These are phyloP conservation scores for Diaporthe longicolla DNA, from an alignment of 2,329 filamentous ascomycete genomes.

Conservation along the genomic window DNA sequence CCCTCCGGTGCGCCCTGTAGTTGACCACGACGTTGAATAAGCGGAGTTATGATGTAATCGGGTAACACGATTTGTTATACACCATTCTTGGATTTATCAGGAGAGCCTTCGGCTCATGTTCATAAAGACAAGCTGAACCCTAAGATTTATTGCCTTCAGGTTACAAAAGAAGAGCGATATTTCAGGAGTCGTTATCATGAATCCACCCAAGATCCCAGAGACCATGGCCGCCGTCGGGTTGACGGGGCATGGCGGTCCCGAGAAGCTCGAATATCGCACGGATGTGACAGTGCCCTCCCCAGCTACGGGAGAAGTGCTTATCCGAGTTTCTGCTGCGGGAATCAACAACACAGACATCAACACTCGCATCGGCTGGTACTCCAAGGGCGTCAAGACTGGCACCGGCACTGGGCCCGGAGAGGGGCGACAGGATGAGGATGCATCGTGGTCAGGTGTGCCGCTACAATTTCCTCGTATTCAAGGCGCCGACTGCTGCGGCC, in stretches of 20 bases:
- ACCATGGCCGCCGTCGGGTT: background rate
- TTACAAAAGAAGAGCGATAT: background rate
- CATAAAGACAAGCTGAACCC: too few relatives aligned
- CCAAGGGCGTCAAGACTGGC: background rate
- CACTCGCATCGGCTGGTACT: constrained; percentile 11
- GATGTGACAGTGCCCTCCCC: background rate
- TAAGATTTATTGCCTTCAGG: too few relatives aligned
- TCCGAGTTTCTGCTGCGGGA: background rate
- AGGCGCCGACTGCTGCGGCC: constrained; percentile 1
- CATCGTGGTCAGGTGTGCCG: background rate
- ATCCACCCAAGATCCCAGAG: background rate
- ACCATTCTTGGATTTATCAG: background rate
- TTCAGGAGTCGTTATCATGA: background rate
- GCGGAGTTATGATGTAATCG: background rate
- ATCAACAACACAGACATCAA: constrained; percentile 20
- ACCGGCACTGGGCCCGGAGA: background rate
- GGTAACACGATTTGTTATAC: background rate
- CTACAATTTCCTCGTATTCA: background rate
- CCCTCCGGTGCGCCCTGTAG: background rate
- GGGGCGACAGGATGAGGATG: background rate
- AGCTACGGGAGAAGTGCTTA: background rate
- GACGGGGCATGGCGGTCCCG: constrained; percentile 3
- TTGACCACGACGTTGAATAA: background rate
- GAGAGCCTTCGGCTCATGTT: too few relatives aligned
- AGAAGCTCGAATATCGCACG: constrained; percentile 4